Evolutionary conservation across 495 filamentous ascomycete genomes (phyloP).

Genomic region (Podospora conica): DNA sequence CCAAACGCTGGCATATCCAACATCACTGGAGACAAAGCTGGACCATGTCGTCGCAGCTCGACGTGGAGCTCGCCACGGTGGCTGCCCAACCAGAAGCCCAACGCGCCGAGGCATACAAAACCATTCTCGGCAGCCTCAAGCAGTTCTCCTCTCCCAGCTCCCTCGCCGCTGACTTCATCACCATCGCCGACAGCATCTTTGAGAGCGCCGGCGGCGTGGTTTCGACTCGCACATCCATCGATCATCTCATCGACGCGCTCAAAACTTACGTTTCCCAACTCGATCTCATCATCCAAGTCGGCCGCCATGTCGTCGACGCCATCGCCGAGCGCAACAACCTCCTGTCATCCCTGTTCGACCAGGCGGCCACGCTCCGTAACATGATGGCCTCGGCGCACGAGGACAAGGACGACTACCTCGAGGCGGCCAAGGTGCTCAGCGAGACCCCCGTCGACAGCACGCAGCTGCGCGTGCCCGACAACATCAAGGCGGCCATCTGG

Average conservation of each 20-base stretch:
- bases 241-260: constrained; percentile 56
- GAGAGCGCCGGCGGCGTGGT: constrained; percentile 67
- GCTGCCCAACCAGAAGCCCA: constrained; percentile 44
- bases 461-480: constrained; percentile 72
- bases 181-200: constrained; percentile 63
- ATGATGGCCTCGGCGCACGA: constrained; percentile 81
- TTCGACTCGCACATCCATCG: constrained; percentile 63
- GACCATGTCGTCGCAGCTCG: constrained; percentile 23
- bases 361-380: constrained; percentile 74
- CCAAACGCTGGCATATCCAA: neutral
- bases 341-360: constrained; percentile 71
- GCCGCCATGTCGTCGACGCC: constrained; percentile 58
- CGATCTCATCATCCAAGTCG: constrained; percentile 62
- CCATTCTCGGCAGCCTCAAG: constrained; percentile 59
- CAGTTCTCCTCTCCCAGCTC: constrained; percentile 47
- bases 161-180: constrained; percentile 58
- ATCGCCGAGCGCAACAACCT: constrained; percentile 42
- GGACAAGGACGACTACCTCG: constrained; percentile 67
- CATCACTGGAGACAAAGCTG: neutral
- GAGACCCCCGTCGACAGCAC: constrained; percentile 83
- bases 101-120: constrained; percentile 54
- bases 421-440: constrained; percentile 69
- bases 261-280: constrained; percentile 43
- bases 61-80: constrained; percentile 51
- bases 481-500: constrained; percentile 75